Evolutionary conservation across 1,284 basidiomycete genomes (phyloP).

Genomic region (Trametes versicolor): DNA sequence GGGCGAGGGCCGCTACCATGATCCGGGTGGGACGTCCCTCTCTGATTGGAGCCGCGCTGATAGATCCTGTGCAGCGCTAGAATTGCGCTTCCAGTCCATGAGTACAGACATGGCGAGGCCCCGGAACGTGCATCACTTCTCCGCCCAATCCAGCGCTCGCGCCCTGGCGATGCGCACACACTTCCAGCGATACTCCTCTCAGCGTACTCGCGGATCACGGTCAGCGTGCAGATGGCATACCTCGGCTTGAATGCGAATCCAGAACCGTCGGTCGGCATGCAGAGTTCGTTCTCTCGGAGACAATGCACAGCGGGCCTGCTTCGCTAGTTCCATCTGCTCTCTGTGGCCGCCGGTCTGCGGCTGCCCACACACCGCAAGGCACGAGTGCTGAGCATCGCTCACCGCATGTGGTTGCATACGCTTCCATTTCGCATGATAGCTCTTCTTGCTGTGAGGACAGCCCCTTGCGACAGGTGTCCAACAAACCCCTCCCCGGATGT

Average conservation of each 20-base stretch:
- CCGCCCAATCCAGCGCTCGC: constrained; percentile 10
- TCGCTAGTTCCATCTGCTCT: neutral
- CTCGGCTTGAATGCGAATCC: constrained; percentile 10
- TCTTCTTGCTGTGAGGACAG: neutral
- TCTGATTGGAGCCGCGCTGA: constrained; percentile 26
- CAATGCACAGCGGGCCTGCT: neutral
- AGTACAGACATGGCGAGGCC: constrained; percentile 20
- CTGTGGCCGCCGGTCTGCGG: neutral
- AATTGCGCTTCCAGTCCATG: constrained; percentile 24
- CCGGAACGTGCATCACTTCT: constrained; percentile 22
- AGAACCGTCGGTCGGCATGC: constrained; percentile 11
- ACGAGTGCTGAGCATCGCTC: neutral
- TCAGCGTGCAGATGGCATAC: neutral
- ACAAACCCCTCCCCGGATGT: too few species aligned
- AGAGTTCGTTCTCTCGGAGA: constrained; percentile 15
- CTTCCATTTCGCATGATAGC: constrained; percentile 18
- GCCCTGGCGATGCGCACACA: constrained; percentile 9
- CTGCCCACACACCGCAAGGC: neutral
- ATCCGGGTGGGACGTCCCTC: constrained; percentile 23
- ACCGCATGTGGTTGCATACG: constrained; percentile 1
- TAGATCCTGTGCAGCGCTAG: constrained; percentile 30
- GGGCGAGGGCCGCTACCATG: constrained; percentile 8
- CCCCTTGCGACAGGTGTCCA: neutral
- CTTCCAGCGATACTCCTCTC: constrained; percentile 1
- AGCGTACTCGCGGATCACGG: constrained; percentile 8